phyloP scores from a whole-genome alignment of 805 yeast species.

The Yarrowia sp. region DNA sequence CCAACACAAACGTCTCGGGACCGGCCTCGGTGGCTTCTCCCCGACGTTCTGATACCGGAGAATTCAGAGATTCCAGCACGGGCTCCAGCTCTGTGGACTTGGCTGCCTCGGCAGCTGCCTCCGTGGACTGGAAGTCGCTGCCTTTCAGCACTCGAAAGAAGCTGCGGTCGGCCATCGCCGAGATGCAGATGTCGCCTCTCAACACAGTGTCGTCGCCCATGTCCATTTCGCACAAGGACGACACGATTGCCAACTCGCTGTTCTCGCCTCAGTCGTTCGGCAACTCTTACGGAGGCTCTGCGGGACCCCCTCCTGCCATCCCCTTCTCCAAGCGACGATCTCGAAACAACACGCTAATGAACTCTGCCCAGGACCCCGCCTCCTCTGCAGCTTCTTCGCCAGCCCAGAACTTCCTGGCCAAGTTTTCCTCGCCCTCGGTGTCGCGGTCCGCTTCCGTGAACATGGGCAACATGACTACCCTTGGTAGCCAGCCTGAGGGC shows the following conservation, averaged over 20 bases:
- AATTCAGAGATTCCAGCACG: background rate
- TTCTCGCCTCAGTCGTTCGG: conserved; percentile 20
- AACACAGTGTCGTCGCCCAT: conserved; percentile 20
- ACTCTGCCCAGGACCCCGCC: background rate
- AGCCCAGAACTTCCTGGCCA: conserved; percentile 20
- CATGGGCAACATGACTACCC: conserved; percentile 3
- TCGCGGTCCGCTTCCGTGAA: conserved; percentile 14
- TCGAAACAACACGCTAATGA: conserved; percentile 19
- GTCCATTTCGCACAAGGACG: conserved; percentile 15
- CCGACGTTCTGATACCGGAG: conserved; percentile 10
- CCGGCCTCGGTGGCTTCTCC: background rate
- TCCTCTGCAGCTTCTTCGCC: conserved; percentile 14
- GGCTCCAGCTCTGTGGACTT: conserved; percentile 16
- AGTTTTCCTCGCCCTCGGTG: conserved; percentile 25
- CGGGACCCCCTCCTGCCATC: conserved; percentile 5
- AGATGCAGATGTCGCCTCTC: conserved; percentile 20
- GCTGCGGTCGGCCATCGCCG: conserved; percentile 14
- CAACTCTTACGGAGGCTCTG: conserved; percentile 17
- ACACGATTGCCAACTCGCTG: conserved; percentile 1
- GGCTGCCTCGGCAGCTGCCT: background rate
- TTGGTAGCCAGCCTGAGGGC: conserved; percentile 13
- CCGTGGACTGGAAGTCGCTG: conserved; percentile 18
- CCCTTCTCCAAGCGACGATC: conserved; percentile 24
- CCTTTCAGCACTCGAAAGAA: conserved; percentile 21
- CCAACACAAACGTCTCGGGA: background rate